Percentiles rank a stretch among this genome's conserved stretches.
These are phyloP conservation scores for Arthrobotrys conoides DNA, from an alignment of 2,329 filamentous ascomycete species.

Conservation along the genomic window DNA sequence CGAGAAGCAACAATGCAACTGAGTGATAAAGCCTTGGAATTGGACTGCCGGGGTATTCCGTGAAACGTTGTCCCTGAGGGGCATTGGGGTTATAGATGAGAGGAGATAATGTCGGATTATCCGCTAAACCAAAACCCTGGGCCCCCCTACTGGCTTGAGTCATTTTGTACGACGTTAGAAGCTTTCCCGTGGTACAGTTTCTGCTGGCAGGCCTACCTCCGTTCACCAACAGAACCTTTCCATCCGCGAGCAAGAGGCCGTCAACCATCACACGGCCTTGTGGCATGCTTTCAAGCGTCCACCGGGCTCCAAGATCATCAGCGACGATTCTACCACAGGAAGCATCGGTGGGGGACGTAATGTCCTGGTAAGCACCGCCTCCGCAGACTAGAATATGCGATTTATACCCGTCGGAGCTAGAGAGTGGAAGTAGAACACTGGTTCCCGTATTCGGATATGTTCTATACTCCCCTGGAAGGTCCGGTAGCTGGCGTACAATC, in stretches of 20 bases:
- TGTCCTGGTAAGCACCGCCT: conserved; percentile 74
- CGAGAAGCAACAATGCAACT: conserved; percentile 73
- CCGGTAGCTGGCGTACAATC: conserved; percentile 70
- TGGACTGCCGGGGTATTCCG: conserved; percentile 67
- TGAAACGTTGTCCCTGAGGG: conserved; percentile 71
- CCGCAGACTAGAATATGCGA: conserved; percentile 74
- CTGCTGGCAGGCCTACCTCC: conserved; percentile 66
- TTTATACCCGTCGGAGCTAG: conserved; percentile 71
- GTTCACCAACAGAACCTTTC: conserved; percentile 74
- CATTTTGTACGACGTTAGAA: conserved; percentile 5
- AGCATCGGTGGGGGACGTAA: conserved; percentile 73
- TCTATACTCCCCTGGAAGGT: conserved; percentile 73
- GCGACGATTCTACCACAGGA: conserved; percentile 74
- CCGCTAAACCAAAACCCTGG: conserved; percentile 74
- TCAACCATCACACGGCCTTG: conserved; percentile 75
- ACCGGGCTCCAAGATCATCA: conserved; percentile 69
- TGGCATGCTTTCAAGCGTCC: conserved; percentile 75
- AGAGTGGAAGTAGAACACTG: conserved; percentile 72
- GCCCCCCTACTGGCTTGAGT: conserved; percentile 70
- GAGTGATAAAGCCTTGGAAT: conserved; percentile 74
- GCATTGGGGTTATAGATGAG: conserved; percentile 74
- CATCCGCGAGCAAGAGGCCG: conserved; percentile 74
- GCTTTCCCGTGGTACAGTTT: neutral
- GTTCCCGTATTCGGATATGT: conserved; percentile 76
- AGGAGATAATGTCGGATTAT: conserved; percentile 72